phyloP scores from a whole-genome alignment of 1,284 basidiomycete species.

The Boletus semigastroideus region DNA sequence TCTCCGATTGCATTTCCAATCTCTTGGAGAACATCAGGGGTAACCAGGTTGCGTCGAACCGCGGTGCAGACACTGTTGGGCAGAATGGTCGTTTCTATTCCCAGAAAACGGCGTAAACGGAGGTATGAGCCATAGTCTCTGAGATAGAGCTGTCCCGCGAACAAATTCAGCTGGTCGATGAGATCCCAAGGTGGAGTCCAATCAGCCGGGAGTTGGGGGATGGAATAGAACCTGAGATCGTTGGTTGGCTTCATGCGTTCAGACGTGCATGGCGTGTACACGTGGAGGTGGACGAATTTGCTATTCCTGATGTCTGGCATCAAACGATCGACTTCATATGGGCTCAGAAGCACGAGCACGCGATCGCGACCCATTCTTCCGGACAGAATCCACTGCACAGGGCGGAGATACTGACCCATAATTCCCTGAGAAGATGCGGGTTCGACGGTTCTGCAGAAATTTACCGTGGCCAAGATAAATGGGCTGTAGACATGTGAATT shows the following conservation, averaged over 20 bases:
- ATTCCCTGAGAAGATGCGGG: neutral
- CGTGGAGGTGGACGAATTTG: slow-evolving; percentile 37
- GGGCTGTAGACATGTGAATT: slow-evolving; percentile 11
- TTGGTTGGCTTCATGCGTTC: slow-evolving; percentile 37
- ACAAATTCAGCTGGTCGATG: neutral
- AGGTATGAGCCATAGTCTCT: neutral
- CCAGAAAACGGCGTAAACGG: neutral
- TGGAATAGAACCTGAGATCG: slow-evolving; percentile 35
- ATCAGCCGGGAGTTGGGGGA: slow-evolving; percentile 23
- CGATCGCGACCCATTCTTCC: neutral
- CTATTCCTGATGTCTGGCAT: slow-evolving; percentile 37
- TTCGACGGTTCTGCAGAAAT: neutral
- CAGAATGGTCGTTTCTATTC: neutral
- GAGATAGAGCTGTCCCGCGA: neutral
- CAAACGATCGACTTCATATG: slow-evolving; percentile 42
- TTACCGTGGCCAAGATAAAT: neutral
- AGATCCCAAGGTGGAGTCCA: neutral
- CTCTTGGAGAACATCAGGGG: neutral
- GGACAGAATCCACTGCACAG: slow-evolving; percentile 44
- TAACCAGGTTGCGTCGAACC: neutral
- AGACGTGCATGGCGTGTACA: slow-evolving; percentile 40
- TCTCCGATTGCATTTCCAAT: neutral
- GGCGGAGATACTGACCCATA: slow-evolving; percentile 36
- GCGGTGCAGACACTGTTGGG: neutral
- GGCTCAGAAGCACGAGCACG: slow-evolving; percentile 40